Conservation (phyloP, 176 grass and related monocot species). For the Oropetium thomaeum region DNA sequence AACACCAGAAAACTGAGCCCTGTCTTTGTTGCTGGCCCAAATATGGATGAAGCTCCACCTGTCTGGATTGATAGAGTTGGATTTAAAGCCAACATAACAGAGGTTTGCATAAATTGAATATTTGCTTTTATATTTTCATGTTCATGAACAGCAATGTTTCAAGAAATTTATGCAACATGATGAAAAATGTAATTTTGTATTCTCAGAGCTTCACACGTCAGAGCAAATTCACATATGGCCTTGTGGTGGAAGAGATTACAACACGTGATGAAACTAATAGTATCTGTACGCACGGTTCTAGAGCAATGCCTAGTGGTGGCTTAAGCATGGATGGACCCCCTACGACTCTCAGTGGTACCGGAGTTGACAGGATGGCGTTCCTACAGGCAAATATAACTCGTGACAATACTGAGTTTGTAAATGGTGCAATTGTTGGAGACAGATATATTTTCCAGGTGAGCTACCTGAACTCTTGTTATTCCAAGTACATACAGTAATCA, state of each 20-base stretch:
- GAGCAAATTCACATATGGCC: constrained; percentile 95
- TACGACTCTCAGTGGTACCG: constrained; percentile 91
- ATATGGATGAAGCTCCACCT: constrained; percentile 79
- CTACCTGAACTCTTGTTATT: constrained; percentile 24
- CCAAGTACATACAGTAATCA: neutral
- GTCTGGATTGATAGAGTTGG: constrained; percentile 91
- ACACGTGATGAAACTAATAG: constrained; percentile 85
- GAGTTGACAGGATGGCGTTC: constrained; percentile 72
- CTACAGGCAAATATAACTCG: constrained; percentile 85
- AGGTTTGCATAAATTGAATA: constrained; percentile 46
- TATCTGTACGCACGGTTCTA: constrained; percentile 84
- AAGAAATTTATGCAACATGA: constrained; percentile 31
- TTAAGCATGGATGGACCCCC: constrained; percentile 94
- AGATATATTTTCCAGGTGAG: constrained; percentile 91
- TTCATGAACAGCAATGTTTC: neutral
- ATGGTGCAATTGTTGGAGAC: constrained; percentile 75
- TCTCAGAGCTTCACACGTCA: constrained; percentile 79
- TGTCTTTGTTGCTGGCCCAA: constrained; percentile 86
- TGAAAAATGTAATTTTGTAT: constrained; percentile 21
- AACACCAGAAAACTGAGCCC: constrained; percentile 90
- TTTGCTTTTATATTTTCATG: constrained; percentile 1
- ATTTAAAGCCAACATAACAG: constrained; percentile 95
- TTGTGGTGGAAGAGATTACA: constrained; percentile 82
- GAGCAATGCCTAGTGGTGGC: constrained; percentile 71
- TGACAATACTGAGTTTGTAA: constrained; percentile 83